These are phyloP conservation scores for Cystofilobasidium capitatum DNA, from an alignment of 768 basidiomycete genomes.

Conservation along the genomic window DNA sequence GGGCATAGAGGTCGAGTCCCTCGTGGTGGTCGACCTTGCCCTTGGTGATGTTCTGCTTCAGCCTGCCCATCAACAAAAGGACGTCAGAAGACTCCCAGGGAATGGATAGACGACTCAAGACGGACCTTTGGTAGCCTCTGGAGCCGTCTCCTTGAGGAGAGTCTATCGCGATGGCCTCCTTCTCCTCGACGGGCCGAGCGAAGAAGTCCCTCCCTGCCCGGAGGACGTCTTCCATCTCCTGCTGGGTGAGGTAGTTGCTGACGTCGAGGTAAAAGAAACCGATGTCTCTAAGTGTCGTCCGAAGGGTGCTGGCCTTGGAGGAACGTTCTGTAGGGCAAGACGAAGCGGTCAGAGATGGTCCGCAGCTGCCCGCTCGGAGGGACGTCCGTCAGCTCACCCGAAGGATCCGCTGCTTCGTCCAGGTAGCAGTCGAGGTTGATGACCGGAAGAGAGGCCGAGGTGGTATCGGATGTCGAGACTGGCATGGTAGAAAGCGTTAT, in stretches of 20 bases:
- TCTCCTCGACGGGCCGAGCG: slow-evolving; percentile 58
- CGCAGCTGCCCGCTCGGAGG: neutral
- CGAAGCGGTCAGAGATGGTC: neutral
- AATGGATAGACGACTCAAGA: neutral
- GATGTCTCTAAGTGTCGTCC: slow-evolving; percentile 62
- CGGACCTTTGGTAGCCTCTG: slow-evolving; percentile 57
- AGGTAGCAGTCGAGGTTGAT: neutral
- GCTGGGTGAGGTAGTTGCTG: slow-evolving; percentile 48
- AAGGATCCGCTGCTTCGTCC: neutral
- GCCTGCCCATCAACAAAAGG: slow-evolving; percentile 32
- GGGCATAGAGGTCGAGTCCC: slow-evolving; percentile 21
- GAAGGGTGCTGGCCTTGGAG: slow-evolving; percentile 46
- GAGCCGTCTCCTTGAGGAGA: slow-evolving; percentile 54
- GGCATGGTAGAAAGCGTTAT: too few relatives aligned
- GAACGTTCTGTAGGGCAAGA: neutral
- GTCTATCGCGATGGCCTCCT: slow-evolving; percentile 59
- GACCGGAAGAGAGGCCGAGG: neutral
- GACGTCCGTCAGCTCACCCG: too few relatives aligned
- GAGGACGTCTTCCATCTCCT: slow-evolving; percentile 58
- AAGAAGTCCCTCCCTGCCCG: slow-evolving; percentile 66
- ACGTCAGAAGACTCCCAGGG: neutral
- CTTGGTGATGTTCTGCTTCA: slow-evolving; percentile 78
- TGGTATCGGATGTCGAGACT: too few relatives aligned
- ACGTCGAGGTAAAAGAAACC: slow-evolving; percentile 82
- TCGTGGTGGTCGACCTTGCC: slow-evolving; percentile 56